Conservation (phyloP, 176 grass and related monocot species). For the Eragrostis curvula region DNA sequence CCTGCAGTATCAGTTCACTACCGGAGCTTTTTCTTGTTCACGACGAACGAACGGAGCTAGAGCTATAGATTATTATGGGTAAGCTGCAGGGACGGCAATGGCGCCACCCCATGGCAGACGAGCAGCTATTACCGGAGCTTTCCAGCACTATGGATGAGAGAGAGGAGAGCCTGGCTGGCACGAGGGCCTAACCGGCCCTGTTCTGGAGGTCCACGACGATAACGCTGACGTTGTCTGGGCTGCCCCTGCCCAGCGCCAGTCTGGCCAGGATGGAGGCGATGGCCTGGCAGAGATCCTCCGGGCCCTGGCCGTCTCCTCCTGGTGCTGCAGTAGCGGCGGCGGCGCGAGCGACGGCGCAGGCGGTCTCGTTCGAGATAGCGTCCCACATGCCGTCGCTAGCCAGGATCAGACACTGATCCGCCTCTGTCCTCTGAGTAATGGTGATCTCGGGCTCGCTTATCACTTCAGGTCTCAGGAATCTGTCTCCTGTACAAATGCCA, state of each 20-base stretch:
- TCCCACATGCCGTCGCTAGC: constrained; percentile 85
- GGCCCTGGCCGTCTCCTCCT: not conserved
- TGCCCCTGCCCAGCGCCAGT: constrained; percentile 61
- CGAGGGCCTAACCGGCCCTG: not conserved
- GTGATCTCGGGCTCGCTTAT: constrained; percentile 77
- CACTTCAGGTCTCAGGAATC: constrained; percentile 71
- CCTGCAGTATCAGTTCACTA: not conserved
- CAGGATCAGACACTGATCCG: constrained; percentile 72
- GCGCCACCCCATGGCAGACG: not conserved
- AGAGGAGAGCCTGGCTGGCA: not conserved
- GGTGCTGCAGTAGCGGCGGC: too few species aligned
- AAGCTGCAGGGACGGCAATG: not conserved
- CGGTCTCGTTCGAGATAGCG: constrained; percentile 62
- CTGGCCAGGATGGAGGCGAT: constrained; percentile 57
- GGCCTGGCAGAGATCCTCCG: constrained; percentile 50
- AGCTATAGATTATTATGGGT: not conserved
- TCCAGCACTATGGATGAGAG: not conserved
- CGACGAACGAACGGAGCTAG: not conserved
- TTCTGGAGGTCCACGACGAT: constrained; percentile 64
- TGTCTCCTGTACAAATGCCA: constrained; percentile 55
- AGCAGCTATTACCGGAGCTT: not conserved
- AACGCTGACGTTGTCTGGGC: constrained; percentile 68
- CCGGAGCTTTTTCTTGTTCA: not conserved
- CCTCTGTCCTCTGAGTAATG: constrained; percentile 36
- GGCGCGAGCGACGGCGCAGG: constrained; percentile 64